These are phyloP conservation scores for Magnaporthiopsis incrustans DNA, from an alignment of 2,329 filamentous ascomycete species.

Conservation along the genomic window DNA sequence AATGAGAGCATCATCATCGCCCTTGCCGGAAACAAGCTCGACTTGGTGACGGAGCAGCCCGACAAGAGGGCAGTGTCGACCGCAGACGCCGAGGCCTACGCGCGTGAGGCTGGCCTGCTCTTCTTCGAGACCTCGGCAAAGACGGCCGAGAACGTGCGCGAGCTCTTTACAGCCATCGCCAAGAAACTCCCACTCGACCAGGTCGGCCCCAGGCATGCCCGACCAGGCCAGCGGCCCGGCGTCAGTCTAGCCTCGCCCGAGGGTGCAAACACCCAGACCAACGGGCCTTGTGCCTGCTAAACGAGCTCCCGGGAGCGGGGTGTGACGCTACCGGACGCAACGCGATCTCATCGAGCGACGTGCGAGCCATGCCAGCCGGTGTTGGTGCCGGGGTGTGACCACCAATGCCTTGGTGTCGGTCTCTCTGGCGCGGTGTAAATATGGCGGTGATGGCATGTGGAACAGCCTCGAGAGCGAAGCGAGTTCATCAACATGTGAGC, in stretches of 20 bases:
- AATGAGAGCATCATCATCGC: constrained; percentile 99
- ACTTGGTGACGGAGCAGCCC: constrained; percentile 87
- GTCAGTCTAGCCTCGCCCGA: constrained; percentile 48
- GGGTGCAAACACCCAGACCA: constrained; percentile 48
- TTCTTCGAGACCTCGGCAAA: constrained; percentile 99
- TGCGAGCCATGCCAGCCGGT: neutral
- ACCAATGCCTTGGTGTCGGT: neutral
- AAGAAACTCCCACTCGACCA: constrained; percentile 97
- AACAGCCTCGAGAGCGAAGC: neutral
- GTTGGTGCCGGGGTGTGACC: neutral
- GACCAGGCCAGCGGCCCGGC: constrained; percentile 53
- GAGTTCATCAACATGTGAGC: neutral
- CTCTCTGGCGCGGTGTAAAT: neutral
- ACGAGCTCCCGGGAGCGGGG: constrained; percentile 5
- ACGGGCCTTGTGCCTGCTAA: constrained; percentile 50
- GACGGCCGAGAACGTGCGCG: constrained; percentile 90
- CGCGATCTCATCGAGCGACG: neutral
- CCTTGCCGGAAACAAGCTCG: constrained; percentile 93
- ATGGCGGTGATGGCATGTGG: neutral
- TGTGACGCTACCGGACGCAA: neutral
- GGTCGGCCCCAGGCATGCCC: constrained; percentile 80
- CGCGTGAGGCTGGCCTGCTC: constrained; percentile 82
- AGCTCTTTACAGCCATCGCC: constrained; percentile 94
- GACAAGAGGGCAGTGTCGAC: constrained; percentile 90
- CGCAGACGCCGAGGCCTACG: constrained; percentile 90